phyloP scores from a whole-genome alignment of 108 stramenopile genomes.

The Cyclotella kingstonii region DNA sequence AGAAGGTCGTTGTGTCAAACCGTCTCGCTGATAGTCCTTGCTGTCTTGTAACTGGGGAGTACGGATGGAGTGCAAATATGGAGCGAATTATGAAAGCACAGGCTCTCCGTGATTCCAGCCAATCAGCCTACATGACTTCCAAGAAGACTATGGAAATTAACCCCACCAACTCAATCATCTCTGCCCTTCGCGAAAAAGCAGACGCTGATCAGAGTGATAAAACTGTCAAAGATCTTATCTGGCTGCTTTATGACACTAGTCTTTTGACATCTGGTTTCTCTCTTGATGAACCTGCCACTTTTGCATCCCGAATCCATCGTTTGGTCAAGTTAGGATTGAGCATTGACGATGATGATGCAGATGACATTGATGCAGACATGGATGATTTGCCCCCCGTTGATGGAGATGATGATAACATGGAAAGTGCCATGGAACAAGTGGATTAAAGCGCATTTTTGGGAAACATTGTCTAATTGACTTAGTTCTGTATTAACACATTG shows the following conservation, averaged over 20 bases:
- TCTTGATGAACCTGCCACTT: conserved; percentile 98
- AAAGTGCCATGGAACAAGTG: conserved; percentile 99
- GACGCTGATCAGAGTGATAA: conserved; percentile 98
- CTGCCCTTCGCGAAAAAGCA: conserved; percentile 97
- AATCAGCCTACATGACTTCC: conserved; percentile 98
- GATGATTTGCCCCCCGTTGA: conserved; percentile 95
- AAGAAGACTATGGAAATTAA: conserved; percentile 99
- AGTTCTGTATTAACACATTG: too few species aligned
- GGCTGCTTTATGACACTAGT: conserved; percentile 99
- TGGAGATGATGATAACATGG: conserved; percentile 93
- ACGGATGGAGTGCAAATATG: conserved; percentile 99
- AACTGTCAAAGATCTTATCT: conserved; percentile 99
- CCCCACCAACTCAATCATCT: conserved; percentile 98
- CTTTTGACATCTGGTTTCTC: conserved; percentile 98
- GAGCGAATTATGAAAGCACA: conserved; percentile 99
- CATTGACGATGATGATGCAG: conserved; percentile 98
- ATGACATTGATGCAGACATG: conserved; percentile 81
- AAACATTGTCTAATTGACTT: too few species aligned
- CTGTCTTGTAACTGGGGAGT: conserved; percentile 99
- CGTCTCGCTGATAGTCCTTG: conserved; percentile 99
- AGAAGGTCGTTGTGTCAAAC: conserved; percentile 99
- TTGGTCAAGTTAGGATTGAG: conserved; percentile 98
- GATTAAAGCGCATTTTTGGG: too few species aligned
- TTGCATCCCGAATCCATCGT: conserved; percentile 98
- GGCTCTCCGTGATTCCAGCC: conserved; percentile 97